A percentile compares a stretch with the other conserved stretches of the same genome.
These are phyloP conservation scores for Ceriops decandra DNA, from an alignment of 345 rosid genomes.

Conservation along the genomic window DNA sequence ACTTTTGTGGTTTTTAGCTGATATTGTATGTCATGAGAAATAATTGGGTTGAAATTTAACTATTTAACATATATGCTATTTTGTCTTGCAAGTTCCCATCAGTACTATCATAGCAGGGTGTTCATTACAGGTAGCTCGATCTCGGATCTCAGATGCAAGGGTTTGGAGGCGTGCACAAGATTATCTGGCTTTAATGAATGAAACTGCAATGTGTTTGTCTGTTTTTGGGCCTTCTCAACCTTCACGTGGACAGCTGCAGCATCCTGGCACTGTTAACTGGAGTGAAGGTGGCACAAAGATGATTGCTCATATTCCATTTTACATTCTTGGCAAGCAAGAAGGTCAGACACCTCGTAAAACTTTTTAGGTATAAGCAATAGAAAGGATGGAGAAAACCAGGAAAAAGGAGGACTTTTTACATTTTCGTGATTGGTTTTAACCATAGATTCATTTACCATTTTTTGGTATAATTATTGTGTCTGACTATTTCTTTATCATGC, in stretches of 20 bases:
- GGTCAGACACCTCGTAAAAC: conserved; percentile 38
- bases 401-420: no score
- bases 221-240: conserved; percentile 69
- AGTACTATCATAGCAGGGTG: not conserved
- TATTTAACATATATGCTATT: not conserved
- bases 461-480: no score
- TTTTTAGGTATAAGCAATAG: not conserved
- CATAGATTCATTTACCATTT: no score
- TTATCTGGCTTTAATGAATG: conserved; percentile 79
- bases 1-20: not conserved
- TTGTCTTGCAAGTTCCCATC: conserved; percentile 1
- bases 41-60: not conserved
- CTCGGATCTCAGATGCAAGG: conserved; percentile 73
- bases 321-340: conserved; percentile 76
- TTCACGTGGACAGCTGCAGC: conserved; percentile 39
- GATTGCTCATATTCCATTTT: conserved; percentile 73
- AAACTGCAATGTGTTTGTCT: conserved; percentile 73
- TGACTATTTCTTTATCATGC: no score
- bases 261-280: conserved; percentile 83
- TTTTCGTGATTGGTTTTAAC: no score
- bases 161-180: conserved; percentile 84
- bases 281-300: conserved; percentile 62
- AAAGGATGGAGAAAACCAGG: not conserved
- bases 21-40: not conserved
- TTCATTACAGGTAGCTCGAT: conserved; percentile 68